Conservation (phyloP, 352 stramenopile species). For the Blastocystis sp. region DNA sequence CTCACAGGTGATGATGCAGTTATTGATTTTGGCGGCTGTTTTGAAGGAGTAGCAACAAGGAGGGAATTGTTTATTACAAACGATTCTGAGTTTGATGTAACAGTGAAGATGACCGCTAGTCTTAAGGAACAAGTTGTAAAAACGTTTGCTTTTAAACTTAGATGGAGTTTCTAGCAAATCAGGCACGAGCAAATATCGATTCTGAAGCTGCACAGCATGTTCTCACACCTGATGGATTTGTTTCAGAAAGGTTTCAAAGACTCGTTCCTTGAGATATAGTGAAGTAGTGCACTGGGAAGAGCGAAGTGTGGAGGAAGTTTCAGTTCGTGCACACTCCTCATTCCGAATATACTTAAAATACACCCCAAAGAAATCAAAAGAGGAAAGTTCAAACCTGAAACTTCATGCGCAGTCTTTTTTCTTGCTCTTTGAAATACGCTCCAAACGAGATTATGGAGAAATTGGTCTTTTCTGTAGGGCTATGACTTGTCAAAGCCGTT, state of each 20-base stretch:
- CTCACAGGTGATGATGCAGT: not conserved
- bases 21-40: slow-evolving; percentile 53
- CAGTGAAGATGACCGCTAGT: not conserved
- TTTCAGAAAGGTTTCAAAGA: not conserved
- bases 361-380: not conserved
- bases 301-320: not conserved
- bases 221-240: not conserved
- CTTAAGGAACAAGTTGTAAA: not conserved
- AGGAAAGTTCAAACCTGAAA: not conserved
- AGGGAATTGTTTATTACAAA: slow-evolving; percentile 45
- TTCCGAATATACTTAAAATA: slow-evolving; percentile 26
- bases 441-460: slow-evolving; percentile 43
- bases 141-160: not conserved
- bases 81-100: slow-evolving; percentile 5
- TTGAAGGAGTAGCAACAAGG: not conserved
- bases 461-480: slow-evolving; percentile 33
- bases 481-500: not conserved
- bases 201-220: not conserved
- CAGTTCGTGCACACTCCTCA: not conserved
- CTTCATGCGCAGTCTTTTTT: not conserved
- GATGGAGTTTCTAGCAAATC: slow-evolving; percentile 26
- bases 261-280: not conserved
- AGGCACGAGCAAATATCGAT: not conserved
- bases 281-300: not conserved
- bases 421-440: slow-evolving; percentile 35